A percentile compares a stretch with the other conserved stretches of the same genome.
These are phyloP conservation scores for Metarhizium album DNA, from an alignment of 2,329 filamentous ascomycete genomes.

Conservation along the genomic window DNA sequence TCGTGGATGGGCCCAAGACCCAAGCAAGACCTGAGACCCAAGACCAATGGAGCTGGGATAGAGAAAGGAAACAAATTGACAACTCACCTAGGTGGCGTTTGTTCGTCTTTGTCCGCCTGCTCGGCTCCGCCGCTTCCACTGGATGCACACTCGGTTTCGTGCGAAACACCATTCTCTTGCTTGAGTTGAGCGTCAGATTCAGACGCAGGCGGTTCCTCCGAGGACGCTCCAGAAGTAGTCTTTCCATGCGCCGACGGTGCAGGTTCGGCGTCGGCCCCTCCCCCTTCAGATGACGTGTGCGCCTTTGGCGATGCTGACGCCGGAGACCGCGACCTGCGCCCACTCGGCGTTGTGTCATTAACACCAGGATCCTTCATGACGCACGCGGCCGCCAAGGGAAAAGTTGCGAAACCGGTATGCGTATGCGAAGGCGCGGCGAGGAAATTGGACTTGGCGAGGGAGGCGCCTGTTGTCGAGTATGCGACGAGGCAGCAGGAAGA, in stretches of 20 bases:
- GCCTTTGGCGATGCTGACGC: background rate
- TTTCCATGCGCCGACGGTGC: background rate
- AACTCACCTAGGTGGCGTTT: constrained; percentile 5
- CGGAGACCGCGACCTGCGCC: constrained; percentile 2
- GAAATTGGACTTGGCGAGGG: background rate
- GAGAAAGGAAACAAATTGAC: background rate
- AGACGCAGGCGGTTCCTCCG: constrained; percentile 1
- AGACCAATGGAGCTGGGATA: background rate
- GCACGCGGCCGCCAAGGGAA: background rate
- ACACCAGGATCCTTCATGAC: constrained; percentile 7
- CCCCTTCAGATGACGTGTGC: background rate
- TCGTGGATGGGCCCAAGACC: too few species aligned
- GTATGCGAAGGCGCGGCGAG: background rate
- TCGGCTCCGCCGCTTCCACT: background rate
- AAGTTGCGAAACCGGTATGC: background rate
- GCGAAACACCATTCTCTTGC: background rate
- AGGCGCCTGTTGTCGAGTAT: background rate
- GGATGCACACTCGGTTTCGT: background rate
- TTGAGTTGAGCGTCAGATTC: background rate
- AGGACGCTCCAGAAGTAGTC: background rate
- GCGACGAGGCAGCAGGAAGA: background rate
- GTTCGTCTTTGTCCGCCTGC: background rate
- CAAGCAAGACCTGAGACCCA: background rate
- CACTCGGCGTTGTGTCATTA: constrained; percentile 2
- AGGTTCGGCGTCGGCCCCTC: background rate